A percentile compares a stretch with the other conserved stretches of the same genome.
Evolutionary conservation across 768 basidiomycete species (phyloP).

Genomic region (Xerocomellus amylosporus): DNA sequence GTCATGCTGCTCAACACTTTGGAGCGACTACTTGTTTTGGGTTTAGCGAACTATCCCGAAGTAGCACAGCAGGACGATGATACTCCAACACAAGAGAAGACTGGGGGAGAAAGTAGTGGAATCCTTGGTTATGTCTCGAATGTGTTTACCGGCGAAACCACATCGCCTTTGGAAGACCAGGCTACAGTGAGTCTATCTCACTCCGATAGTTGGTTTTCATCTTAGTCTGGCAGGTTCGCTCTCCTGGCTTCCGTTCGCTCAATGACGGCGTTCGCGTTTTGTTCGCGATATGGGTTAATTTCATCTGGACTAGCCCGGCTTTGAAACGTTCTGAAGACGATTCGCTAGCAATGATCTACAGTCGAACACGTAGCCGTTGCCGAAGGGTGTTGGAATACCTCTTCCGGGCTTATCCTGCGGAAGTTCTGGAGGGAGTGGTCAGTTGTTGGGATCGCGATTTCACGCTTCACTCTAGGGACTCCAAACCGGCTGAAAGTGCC

Average conservation of each 20-base stretch:
- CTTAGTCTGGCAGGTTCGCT: conserved; percentile 45
- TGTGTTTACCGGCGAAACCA: conserved; percentile 79
- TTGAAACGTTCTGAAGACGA: conserved; percentile 59
- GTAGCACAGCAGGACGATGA: conserved; percentile 56
- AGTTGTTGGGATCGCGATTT: conserved; percentile 74
- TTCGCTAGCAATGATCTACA: conserved; percentile 63
- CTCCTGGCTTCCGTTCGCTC: conserved; percentile 73
- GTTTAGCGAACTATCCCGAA: conserved; percentile 58
- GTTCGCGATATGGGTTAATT: conserved; percentile 69
- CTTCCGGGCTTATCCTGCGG: conserved; percentile 74
- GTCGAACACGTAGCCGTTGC: conserved; percentile 63
- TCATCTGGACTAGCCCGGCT: conserved; percentile 47
- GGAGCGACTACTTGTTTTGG: conserved; percentile 77
- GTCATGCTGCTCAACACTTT: conserved; percentile 80
- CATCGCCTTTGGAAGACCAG: conserved; percentile 50
- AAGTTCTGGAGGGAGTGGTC: conserved; percentile 81
- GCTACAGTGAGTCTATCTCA: conserved; percentile 45
- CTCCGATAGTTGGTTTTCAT: neutral
- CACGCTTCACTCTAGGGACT: conserved; percentile 43
- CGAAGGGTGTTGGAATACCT: conserved; percentile 81
- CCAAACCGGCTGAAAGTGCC: conserved; percentile 42
- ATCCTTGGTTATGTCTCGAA: conserved; percentile 88
- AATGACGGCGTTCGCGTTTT: conserved; percentile 80
- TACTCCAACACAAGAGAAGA: conserved; percentile 47
- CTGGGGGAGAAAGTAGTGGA: conserved; percentile 53